phyloP scores from a whole-genome alignment of 108 stramenopile species.

The Nitzschia sp. region DNA sequence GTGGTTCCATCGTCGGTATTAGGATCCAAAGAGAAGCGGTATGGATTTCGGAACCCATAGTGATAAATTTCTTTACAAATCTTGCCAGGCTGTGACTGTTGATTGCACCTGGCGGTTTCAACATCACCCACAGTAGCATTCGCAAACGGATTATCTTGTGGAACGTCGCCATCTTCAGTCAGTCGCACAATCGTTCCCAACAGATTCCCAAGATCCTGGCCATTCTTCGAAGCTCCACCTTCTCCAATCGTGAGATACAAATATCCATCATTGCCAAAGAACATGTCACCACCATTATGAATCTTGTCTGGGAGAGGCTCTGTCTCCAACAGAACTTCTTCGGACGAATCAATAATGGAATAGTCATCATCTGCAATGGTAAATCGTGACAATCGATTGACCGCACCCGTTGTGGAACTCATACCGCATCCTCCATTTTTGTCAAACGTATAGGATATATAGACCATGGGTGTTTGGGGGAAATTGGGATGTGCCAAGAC shows the following conservation, averaged over 20 bases:
- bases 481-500: conserved; percentile 31
- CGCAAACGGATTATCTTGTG: conserved; percentile 36
- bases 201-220: conserved; percentile 14
- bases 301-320: conserved; percentile 1
- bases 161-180: conserved; percentile 31
- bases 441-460: conserved; percentile 28
- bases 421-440: conserved; percentile 25
- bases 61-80: conserved; percentile 31
- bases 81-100: not conserved
- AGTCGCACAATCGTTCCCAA: conserved; percentile 34
- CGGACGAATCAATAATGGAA: conserved; percentile 15
- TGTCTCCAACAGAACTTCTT: conserved; percentile 31
- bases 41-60: conserved; percentile 42
- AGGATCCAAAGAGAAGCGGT: conserved; percentile 34
- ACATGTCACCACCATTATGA: conserved; percentile 36
- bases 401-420: conserved; percentile 18
- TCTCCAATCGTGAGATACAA: conserved; percentile 33
- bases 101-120: not conserved
- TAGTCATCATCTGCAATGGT: conserved; percentile 9
- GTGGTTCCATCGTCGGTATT: conserved; percentile 14
- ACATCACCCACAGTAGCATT: conserved; percentile 3
- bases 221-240: conserved; percentile 6
- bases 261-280: conserved; percentile 42
- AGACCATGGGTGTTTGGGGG: conserved; percentile 19
- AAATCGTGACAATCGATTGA: conserved; percentile 39